Evolutionary conservation across 2,329 filamentous ascomycete species (phyloP), one percentile per base, ranked within the genome.

Genomic region (Raffaelea arxii): DNA sequence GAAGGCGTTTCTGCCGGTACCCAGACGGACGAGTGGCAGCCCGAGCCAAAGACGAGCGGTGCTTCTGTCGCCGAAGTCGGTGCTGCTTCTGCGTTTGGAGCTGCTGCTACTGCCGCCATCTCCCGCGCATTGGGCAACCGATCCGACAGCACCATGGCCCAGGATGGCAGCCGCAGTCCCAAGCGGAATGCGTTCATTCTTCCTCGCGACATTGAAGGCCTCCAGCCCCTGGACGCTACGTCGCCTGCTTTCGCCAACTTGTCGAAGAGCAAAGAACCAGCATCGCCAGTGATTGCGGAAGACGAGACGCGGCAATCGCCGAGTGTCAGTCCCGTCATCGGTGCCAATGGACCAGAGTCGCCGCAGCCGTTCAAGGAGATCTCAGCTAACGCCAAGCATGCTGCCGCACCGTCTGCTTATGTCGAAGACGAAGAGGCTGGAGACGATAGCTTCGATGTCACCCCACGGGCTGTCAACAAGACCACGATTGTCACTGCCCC

Each of bases 281-380:
- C 58, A 4, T 61, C 64, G 0, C 68, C 70, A 9, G 56, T 76
- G 43, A 80, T 84, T 58, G 77, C 78, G 3, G 80, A 85, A 57
- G 81, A 86, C 55, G 75, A 79, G 51, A 79, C 78, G 3, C 68
- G 72, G 37, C 77, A 81, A 53, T 73, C 73, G 32, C 68, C 68
- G 14, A 63, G 62, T 21, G 63, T 65, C 37, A 60, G 62, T 22
- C 59, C 60, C 4, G 54, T 67, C 44, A 56, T 65, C 6, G 69
- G 72, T 52, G 72, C 69, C 41, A n/a, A n/a, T n/a, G n/a, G n/a
- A n/a, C 71, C 78, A 51, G 70, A 79, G 48, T 78, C 73, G 1
- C 71, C 77, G 55, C 67, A 66, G 16, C 77, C 76, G 0, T 74
- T 86, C 56, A 77, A 70, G 59, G 77, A 82, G 55, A 70, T 84